Percentiles rank a stretch among this genome's conserved stretches.
Evolutionary conservation across 1,139 yeast genomes (phyloP).

Genomic region (Zhuliangozyma parablackwelliae): DNA sequence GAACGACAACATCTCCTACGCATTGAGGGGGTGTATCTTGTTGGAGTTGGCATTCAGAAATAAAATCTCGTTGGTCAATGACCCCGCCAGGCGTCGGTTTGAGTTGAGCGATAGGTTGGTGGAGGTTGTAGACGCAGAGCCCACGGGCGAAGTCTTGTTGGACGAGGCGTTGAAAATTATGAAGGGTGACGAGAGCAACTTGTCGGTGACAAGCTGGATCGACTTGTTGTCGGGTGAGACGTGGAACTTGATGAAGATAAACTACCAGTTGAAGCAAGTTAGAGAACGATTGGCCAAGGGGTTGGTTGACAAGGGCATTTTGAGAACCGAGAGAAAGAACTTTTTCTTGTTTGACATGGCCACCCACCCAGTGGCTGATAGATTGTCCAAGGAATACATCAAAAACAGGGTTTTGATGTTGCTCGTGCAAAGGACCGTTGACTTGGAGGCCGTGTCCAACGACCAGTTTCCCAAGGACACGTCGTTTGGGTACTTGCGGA

Average conservation of each 20-base stretch:
- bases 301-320: constrained; percentile 93
- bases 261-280: constrained; percentile 93
- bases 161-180: constrained; percentile 91
- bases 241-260: constrained; percentile 93
- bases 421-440: constrained; percentile 66
- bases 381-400: constrained; percentile 73
- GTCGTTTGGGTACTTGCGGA: constrained; percentile 68
- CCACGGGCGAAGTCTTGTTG: constrained; percentile 91
- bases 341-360: constrained; percentile 97
- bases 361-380: constrained; percentile 93
- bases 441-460: constrained; percentile 44
- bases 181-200: constrained; percentile 76
- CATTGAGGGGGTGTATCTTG: constrained; percentile 88
- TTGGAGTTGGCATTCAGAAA: constrained; percentile 91
- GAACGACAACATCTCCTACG: constrained; percentile 97
- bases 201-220: constrained; percentile 88
- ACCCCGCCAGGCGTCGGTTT: constrained; percentile 87
- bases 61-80: constrained; percentile 83
- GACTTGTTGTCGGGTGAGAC: constrained; percentile 94
- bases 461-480: constrained; percentile 67
- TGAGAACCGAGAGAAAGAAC: constrained; percentile 92
- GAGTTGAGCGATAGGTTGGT: constrained; percentile 83
- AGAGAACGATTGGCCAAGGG: constrained; percentile 96
- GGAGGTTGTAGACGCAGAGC: constrained; percentile 78
- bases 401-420: constrained; percentile 67